Evolutionary conservation across 345 rosid genomes (phyloP), one percentile per base, ranked within the genome.

Genomic region (Hypericum androsaemum): DNA sequence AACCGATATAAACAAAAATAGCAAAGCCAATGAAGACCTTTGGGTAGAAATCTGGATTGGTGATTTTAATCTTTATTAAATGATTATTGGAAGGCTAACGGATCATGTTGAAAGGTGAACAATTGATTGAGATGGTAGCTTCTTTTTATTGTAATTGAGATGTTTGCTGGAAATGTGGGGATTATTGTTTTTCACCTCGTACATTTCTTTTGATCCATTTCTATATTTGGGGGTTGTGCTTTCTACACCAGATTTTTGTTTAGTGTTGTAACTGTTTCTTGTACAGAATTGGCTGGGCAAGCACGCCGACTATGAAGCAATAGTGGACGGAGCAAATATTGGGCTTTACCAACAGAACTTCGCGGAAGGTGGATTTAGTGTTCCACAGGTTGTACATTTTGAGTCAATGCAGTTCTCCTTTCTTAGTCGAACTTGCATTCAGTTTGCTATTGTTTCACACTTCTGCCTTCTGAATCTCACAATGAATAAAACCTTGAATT

Each of bases 331-430:
- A 63, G 98, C 96, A 65, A 89, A 89, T 74, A 61, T 89, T 65
- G 94, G 94, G 7, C 87, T 89, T 54, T 82, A 77, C 69, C 90
- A 84, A 61, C 98, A 89, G 63, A 86, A 89, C 67, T 89, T 84
- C 69, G 77, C 78, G 10, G 94, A 84, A 54, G 97, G 97, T 12
- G 79, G 88, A 47, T 82, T 88, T 72, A 77, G 79, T 58, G 47
- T 84, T 54, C 47, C 81, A 63, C 94, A 88, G 96, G 96, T 88
- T 67, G 70, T 68, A 46, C 28, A 55, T 38, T 51, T 37, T 56
- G 8, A 13, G 11, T 12, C 39, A 53, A 43, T n/a, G 37, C 17
- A 39, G 35, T 5, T 43, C 44, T 28, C 11, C 6, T 28, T 12
- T 16, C 13, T 11, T 15, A 22, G 32, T 22, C 32, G 4, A 22